Evolutionary conservation across 306 rosid genomes (phyloP).

Genomic region (Begonia loranthoides): DNA sequence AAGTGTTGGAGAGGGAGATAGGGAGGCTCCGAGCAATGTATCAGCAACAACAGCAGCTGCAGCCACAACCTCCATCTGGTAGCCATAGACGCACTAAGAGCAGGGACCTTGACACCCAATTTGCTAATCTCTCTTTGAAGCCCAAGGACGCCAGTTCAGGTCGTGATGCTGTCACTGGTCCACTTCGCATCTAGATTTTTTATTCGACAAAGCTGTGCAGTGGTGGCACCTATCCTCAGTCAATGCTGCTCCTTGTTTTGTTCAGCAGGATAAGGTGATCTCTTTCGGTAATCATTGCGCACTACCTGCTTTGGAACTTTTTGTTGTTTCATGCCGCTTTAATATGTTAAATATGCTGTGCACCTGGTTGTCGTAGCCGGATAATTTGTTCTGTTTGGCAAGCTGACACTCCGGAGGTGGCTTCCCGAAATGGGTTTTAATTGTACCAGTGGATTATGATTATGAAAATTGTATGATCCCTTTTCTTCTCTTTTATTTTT

Average conservation of each 20-base stretch:
- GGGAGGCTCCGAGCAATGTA: conserved; percentile 70
- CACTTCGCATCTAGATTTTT: conserved; percentile 50
- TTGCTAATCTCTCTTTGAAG: conserved; percentile 72
- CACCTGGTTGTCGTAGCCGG: conserved; percentile 79
- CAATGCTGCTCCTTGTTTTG: conserved; percentile 20
- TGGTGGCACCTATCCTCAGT: conserved; percentile 20
- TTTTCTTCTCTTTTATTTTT: too few relatives aligned
- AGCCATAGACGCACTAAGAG: conserved; percentile 75
- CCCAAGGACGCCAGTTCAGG: conserved; percentile 71
- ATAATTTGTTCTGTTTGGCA: conserved; percentile 37
- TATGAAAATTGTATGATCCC: too few relatives aligned
- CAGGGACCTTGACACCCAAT: conserved; percentile 88
- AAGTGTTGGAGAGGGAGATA: conserved; percentile 95
- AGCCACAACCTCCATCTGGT: conserved; percentile 34
- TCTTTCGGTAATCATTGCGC: conserved; percentile 23
- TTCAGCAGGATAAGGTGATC: conserved; percentile 47
- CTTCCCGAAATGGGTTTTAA: too few relatives aligned
- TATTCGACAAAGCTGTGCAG: conserved; percentile 22
- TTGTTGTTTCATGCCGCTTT: conserved; percentile 23
- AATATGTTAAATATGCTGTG: conserved; percentile 34
- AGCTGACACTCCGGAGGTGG: conserved; percentile 78
- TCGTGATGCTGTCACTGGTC: conserved; percentile 58
- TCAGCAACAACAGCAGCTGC: conserved; percentile 56
- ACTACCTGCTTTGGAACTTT: conserved; percentile 29
- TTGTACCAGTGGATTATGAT: too few relatives aligned